Evolutionary conservation across 441 rosid genomes (phyloP).

Genomic region (Capsella rubella): DNA sequence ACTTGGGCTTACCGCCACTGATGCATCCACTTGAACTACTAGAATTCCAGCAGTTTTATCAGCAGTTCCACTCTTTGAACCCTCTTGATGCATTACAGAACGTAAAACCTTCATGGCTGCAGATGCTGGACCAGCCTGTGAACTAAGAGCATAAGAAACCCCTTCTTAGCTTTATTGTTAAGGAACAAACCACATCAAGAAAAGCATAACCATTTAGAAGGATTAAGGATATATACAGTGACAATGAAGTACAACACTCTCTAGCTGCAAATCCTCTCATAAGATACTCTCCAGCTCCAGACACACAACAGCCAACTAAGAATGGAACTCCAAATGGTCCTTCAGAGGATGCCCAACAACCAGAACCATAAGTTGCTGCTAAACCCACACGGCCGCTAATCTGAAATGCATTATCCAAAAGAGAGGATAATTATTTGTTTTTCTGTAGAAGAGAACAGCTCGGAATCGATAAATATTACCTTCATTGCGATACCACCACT

Average conservation of each 20-base stretch:
- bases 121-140: slow-evolving; percentile 93
- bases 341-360: slow-evolving; percentile 94
- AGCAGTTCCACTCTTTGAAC: slow-evolving; percentile 41
- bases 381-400: slow-evolving; percentile 92
- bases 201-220: slow-evolving; percentile 2
- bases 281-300: slow-evolving; percentile 89
- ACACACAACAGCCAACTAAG: slow-evolving; percentile 80
- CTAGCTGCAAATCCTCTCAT: slow-evolving; percentile 95
- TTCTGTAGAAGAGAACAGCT: slow-evolving; percentile 7
- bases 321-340: slow-evolving; percentile 75
- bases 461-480: slow-evolving; percentile 49
- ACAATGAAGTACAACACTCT: slow-evolving; percentile 80
- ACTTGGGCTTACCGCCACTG: slow-evolving; percentile 54
- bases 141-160: slow-evolving; percentile 51
- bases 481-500: slow-evolving; percentile 96
- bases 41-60: slow-evolving; percentile 79
- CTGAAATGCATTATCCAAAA: slow-evolving; percentile 47
- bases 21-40: slow-evolving; percentile 82
- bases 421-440: slow-evolving; percentile 1
- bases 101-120: slow-evolving; percentile 76
- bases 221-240: slow-evolving; percentile 55
- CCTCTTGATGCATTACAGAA: slow-evolving; percentile 54
- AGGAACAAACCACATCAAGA: not conserved
- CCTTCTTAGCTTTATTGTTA: slow-evolving; percentile 25
- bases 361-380: slow-evolving; percentile 91